Evolutionary conservation across 1,284 basidiomycete species (phyloP), one percentile per base, ranked within the genome.

Genomic region (Puccinia novopanici): DNA sequence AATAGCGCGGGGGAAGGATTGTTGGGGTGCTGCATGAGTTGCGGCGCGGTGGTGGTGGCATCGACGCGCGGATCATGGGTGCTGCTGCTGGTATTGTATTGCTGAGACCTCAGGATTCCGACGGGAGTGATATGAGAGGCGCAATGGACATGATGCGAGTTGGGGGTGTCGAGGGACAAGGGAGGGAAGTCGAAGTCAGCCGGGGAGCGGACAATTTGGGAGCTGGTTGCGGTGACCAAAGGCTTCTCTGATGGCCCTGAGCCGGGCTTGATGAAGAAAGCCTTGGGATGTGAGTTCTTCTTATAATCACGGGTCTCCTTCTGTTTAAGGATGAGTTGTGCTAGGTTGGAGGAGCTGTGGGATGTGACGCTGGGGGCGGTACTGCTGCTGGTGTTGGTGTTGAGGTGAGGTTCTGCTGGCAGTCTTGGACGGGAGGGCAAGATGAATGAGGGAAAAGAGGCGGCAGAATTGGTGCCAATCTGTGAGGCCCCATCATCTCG

Each of bases 161-260:
- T 54, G 9, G 24, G 2, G 24, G 17, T 48, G 19, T 59, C 72
- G 22, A 74, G 37, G 17, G 27, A 40, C 4, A 74, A 59, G 12
- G 73, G 73, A 5, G 73, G 73, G n/a, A 75, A 75, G 3, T 75
- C 73, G 55, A 59, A 75, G 22, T 75, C 73, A 13, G 54, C 57
- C 0, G 73, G 73, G 17, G 73, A 75, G 19, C 73, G 73, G 30
- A 75, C 73, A 1, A 75, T 75, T 34, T 75, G 73, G 17, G 73
- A 75, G 55, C 73, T 75, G 19, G 73, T 75, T 3, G 57, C 73
- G 40, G 73, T 75, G 9, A 50, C 17, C n/a, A 61, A 48, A 3
- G 73, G 22, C 40, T 75, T 75, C n/a, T 63, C 73, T 17, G 73
- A 59, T 19, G 55, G 42, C 15, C 40, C 37, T 42, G 40, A 59